These are phyloP conservation scores for Ploettnerulaceae sp. DNA, from an alignment of 2,329 filamentous ascomycete genomes.

Conservation along the genomic window DNA sequence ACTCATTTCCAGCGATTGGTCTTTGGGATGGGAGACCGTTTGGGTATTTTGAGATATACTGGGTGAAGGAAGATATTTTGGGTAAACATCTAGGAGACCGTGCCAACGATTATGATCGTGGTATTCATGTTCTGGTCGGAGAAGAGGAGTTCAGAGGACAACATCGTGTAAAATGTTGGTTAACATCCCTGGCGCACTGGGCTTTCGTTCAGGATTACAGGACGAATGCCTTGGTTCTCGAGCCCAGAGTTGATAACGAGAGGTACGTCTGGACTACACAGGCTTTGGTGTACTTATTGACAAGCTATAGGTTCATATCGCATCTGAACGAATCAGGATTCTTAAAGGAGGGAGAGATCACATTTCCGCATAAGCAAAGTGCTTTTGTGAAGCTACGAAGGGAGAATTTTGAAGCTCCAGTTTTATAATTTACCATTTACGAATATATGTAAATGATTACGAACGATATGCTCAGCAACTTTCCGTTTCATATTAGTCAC, in stretches of 20 bases:
- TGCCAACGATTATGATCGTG: conserved; percentile 77
- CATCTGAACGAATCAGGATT: conserved; percentile 75
- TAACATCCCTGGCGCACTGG: conserved; percentile 83
- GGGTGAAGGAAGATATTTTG: conserved; percentile 87
- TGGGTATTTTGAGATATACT: conserved; percentile 97
- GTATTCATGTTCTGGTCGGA: conserved; percentile 82
- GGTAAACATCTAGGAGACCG: conserved; percentile 64
- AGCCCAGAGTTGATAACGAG: conserved; percentile 85
- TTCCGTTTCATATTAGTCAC: not conserved
- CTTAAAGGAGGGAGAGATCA: conserved; percentile 77
- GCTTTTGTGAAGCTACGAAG: conserved; percentile 77
- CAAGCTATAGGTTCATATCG: conserved; percentile 49
- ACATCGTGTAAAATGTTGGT: conserved; percentile 73
- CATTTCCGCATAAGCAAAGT: conserved; percentile 88
- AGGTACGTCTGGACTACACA: conserved; percentile 54
- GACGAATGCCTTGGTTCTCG: conserved; percentile 77
- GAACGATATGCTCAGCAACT: not conserved
- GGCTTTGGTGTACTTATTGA: not conserved
- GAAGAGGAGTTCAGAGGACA: conserved; percentile 85
- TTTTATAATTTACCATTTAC: conserved; percentile 28
- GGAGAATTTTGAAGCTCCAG: conserved; percentile 73
- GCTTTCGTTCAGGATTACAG: conserved; percentile 72
- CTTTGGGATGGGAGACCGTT: conserved; percentile 95
- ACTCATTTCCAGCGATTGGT: conserved; percentile 87
- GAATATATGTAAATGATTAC: too few relatives aligned